phyloP scores from a whole-genome alignment of 2,329 filamentous ascomycete genomes.

The Hymenoscyphus albidus region DNA sequence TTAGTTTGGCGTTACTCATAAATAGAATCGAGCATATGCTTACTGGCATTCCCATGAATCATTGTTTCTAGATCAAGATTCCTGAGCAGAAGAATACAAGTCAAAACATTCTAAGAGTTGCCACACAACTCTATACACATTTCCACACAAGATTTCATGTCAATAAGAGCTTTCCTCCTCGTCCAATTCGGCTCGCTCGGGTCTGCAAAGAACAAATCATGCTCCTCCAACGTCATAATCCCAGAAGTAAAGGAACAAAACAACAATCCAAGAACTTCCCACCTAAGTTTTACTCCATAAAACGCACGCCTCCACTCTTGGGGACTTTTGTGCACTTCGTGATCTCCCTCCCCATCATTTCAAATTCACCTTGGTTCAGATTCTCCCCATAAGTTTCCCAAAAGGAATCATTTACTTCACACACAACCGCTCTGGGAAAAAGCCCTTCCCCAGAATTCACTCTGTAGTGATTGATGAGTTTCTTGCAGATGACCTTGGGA shows the following conservation, averaged over 20 bases:
- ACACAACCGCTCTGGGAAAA: constrained; percentile 11
- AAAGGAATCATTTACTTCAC: constrained; percentile 10
- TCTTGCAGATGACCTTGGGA: constrained; percentile 3
- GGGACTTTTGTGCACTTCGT: constrained; percentile 9
- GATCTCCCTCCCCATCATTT: constrained; percentile 14
- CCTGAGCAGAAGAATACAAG: constrained; percentile 18
- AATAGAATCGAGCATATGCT: neutral
- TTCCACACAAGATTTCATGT: constrained; percentile 18
- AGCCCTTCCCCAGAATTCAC: constrained; percentile 11
- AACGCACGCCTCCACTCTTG: constrained; percentile 17
- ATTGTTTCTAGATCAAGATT: constrained; percentile 21
- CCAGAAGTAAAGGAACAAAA: constrained; percentile 14
- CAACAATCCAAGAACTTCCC: constrained; percentile 21
- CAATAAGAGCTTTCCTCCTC: constrained; percentile 9
- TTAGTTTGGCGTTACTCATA: neutral
- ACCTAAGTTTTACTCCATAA: constrained; percentile 18
- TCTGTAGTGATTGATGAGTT: constrained; percentile 8
- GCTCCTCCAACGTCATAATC: constrained; percentile 8
- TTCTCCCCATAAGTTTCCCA: constrained; percentile 10
- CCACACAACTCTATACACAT: constrained; percentile 18
- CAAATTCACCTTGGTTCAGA: constrained; percentile 9
- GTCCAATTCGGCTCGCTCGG: neutral
- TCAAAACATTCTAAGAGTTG: constrained; percentile 14
- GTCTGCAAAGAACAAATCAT: constrained; percentile 10
- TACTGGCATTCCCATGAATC: constrained; percentile 20